Conservation (phyloP, 257 asterid species). For the Solanum sitiens region DNA sequence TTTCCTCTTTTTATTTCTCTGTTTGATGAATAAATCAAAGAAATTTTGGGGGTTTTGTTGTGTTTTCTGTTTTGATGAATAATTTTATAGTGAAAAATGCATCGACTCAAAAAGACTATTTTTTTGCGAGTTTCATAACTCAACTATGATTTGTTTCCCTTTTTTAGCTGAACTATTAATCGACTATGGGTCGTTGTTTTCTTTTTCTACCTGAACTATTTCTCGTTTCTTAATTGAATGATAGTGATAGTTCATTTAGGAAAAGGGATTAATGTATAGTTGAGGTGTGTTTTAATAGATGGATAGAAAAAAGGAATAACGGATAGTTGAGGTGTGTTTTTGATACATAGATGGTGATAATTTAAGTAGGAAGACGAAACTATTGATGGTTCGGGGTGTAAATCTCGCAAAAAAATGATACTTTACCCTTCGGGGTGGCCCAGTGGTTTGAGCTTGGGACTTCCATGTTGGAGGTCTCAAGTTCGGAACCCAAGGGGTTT, state of each 20-base stretch:
- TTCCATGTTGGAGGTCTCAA: too few relatives aligned
- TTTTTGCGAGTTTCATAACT: background rate
- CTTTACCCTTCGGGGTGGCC: background rate
- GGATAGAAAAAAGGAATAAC: too few relatives aligned
- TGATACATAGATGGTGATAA: background rate
- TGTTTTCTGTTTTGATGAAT: background rate
- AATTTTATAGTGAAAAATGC: background rate
- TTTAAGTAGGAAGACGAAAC: background rate
- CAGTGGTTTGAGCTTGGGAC: too few relatives aligned
- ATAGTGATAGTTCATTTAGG: too few relatives aligned
- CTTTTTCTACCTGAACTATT: too few relatives aligned
- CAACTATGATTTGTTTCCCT: background rate
- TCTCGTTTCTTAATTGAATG: too few relatives aligned
- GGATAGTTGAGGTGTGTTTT: background rate
- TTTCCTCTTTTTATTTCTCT: background rate
- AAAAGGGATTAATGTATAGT: too few relatives aligned
- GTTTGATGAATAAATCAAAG: background rate
- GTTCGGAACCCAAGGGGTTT: too few relatives aligned
- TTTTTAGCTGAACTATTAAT: too few relatives aligned
- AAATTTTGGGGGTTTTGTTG: background rate
- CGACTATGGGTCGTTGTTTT: too few relatives aligned
- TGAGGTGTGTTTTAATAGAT: background rate
- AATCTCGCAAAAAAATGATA: background rate
- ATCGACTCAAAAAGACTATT: background rate
- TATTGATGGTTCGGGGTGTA: background rate